Evolutionary conservation across 768 basidiomycete genomes (phyloP).

Genomic region (Saitozyma sp.): DNA sequence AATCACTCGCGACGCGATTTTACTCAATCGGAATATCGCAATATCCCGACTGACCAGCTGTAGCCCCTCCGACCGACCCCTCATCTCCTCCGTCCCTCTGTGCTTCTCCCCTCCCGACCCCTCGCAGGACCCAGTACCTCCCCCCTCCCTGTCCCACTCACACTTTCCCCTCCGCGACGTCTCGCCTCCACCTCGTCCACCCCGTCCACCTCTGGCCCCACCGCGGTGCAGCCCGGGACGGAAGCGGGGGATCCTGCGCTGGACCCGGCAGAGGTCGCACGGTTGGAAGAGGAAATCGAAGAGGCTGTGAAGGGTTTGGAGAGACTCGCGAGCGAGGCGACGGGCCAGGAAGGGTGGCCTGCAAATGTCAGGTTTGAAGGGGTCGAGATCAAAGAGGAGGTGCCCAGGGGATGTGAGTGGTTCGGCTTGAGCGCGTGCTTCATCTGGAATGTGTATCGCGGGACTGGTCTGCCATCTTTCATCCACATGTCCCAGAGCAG

Average conservation of each 20-base stretch:
- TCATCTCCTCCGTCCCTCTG: slow-evolving; percentile 6
- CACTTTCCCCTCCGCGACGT: not conserved
- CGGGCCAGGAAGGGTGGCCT: slow-evolving; percentile 2
- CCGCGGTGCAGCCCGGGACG: not conserved
- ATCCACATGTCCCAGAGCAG: not conserved
- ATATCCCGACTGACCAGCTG: not conserved
- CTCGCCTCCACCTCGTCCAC: not conserved
- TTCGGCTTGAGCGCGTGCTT: too few species aligned
- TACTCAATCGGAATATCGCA: too few species aligned
- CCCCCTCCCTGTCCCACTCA: not conserved
- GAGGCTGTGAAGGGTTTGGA: not conserved
- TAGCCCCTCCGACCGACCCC: not conserved
- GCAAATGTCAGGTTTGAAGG: slow-evolving; percentile 15
- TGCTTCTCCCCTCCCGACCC: not conserved
- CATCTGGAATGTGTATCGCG: too few species aligned
- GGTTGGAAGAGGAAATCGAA: slow-evolving; percentile 4
- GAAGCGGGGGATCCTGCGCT: not conserved
- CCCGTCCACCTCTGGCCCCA: not conserved
- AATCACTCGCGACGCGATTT: too few species aligned
- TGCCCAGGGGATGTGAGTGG: slow-evolving; percentile 8
- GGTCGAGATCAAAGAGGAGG: slow-evolving; percentile 9
- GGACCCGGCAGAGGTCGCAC: not conserved
- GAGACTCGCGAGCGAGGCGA: slow-evolving; percentile 3
- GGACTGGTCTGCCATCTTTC: not conserved
- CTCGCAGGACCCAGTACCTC: slow-evolving; percentile 7